These are phyloP conservation scores for Canavalia gladiata DNA, from an alignment of 306 rosid species.

Conservation along the genomic window DNA sequence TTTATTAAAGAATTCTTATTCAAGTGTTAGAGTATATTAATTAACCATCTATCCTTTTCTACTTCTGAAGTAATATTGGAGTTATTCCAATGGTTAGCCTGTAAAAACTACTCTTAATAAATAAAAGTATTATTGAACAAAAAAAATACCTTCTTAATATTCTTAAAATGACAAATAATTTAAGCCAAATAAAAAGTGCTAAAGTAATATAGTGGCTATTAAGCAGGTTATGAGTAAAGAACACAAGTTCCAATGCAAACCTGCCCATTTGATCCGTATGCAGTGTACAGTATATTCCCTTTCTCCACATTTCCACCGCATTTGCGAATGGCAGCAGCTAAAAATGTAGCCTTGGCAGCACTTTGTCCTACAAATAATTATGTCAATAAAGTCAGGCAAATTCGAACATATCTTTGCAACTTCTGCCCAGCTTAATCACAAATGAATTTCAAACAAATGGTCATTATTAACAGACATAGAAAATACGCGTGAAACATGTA, in stretches of 20 bases:
- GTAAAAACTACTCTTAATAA: no score
- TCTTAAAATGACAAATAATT: no score
- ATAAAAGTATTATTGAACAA: no score
- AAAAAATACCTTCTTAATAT: no score
- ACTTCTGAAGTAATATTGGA: no score
- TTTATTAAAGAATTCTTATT: no score
- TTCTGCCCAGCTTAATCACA: conserved; percentile 17
- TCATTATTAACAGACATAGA: conserved; percentile 37
- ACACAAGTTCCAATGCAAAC: conserved; percentile 53
- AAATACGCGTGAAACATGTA: conserved; percentile 9
- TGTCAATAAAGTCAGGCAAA: conserved; percentile 37
- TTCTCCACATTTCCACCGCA: conserved; percentile 96
- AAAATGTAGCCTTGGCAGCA: conserved; percentile 80
- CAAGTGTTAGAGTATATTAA: no score
- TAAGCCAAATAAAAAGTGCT: no score
- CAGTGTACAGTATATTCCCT: conserved; percentile 75
- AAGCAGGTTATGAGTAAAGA: background rate
- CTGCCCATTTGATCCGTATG: conserved; percentile 98
- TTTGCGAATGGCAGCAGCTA: conserved; percentile 91
- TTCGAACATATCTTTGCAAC: conserved; percentile 17
- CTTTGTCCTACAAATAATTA: conserved; percentile 73
- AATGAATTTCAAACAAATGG: conserved; percentile 20
- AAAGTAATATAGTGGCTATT: background rate
- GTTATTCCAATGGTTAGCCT: no score
- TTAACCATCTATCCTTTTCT: no score